A percentile compares a stretch with the other conserved stretches of the same genome.
Evolutionary conservation across 2,329 filamentous ascomycete genomes (phyloP).

Genomic region (Fusarium lyarnte): DNA sequence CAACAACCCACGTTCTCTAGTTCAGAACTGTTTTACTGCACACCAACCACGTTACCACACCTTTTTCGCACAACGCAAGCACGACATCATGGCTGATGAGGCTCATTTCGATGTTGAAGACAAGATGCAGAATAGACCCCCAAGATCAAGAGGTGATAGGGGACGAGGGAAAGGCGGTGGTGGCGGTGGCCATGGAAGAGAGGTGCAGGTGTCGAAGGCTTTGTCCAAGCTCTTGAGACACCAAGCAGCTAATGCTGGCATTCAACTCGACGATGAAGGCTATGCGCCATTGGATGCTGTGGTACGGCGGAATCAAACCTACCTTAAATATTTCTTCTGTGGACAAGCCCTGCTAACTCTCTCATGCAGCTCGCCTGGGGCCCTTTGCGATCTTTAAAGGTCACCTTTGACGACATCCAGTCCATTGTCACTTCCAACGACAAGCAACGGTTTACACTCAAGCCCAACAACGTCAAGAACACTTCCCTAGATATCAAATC

Average conservation of each 20-base stretch:
- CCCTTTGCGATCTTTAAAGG: slow-evolving; percentile 72
- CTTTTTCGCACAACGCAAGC: not conserved
- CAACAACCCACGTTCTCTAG: not conserved
- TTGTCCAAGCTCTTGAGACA: slow-evolving; percentile 65
- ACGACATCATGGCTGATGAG: slow-evolving; percentile 31
- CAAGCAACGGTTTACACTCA: slow-evolving; percentile 90
- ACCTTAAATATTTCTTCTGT: not conserved
- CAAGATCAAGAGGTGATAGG: slow-evolving; percentile 31
- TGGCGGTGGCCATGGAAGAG: slow-evolving; percentile 50
- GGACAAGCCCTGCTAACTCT: not conserved
- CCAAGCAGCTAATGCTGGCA: slow-evolving; percentile 65
- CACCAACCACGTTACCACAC: not conserved
- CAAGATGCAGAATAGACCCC: slow-evolving; percentile 31
- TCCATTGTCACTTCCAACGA: slow-evolving; percentile 77
- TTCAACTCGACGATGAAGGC: slow-evolving; percentile 67
- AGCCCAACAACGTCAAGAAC: slow-evolving; percentile 57
- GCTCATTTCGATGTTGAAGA: slow-evolving; percentile 40
- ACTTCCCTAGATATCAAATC: slow-evolving; percentile 38
- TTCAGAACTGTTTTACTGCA: not conserved
- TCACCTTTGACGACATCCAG: slow-evolving; percentile 79
- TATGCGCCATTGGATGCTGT: slow-evolving; percentile 67
- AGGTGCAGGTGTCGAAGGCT: slow-evolving; percentile 62
- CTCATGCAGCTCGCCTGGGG: slow-evolving; percentile 61
- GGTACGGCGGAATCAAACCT: slow-evolving; percentile 47
- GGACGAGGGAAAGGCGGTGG: slow-evolving; percentile 44